Conservation (phyloP, 495 filamentous ascomycete species). For the Neurospora pannonica region DNA sequence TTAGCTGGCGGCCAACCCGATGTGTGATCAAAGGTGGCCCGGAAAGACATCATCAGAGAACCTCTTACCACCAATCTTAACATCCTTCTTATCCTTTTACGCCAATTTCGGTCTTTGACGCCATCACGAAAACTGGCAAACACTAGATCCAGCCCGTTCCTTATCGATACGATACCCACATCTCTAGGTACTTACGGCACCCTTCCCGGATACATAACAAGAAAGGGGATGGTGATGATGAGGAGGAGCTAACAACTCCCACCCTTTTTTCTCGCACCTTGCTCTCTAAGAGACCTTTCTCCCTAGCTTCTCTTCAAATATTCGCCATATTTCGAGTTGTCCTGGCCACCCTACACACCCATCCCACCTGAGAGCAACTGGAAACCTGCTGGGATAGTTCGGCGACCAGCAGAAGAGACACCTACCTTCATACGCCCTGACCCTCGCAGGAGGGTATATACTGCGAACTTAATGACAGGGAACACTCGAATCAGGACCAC, state of each 20-base stretch:
- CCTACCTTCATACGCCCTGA: background rate
- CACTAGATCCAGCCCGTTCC: background rate
- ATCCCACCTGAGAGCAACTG: background rate
- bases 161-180: background rate
- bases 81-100: background rate
- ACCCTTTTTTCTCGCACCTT: background rate
- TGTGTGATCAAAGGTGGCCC: background rate
- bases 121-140: background rate
- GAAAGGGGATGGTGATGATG: background rate
- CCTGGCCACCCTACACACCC: background rate
- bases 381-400: background rate
- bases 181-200: background rate
- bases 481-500: background rate
- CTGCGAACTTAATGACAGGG: background rate
- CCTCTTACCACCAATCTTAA: background rate
- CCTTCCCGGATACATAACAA: background rate
- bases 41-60: background rate
- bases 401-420: background rate
- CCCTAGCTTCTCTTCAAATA: background rate
- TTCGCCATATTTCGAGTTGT: background rate
- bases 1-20: background rate
- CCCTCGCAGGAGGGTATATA: background rate
- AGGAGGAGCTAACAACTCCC: background rate
- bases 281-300: background rate
- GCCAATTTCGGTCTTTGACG: background rate